Conservation (phyloP, 1,284 basidiomycete genomes). For the Malassezia arunalokei region DNA sequence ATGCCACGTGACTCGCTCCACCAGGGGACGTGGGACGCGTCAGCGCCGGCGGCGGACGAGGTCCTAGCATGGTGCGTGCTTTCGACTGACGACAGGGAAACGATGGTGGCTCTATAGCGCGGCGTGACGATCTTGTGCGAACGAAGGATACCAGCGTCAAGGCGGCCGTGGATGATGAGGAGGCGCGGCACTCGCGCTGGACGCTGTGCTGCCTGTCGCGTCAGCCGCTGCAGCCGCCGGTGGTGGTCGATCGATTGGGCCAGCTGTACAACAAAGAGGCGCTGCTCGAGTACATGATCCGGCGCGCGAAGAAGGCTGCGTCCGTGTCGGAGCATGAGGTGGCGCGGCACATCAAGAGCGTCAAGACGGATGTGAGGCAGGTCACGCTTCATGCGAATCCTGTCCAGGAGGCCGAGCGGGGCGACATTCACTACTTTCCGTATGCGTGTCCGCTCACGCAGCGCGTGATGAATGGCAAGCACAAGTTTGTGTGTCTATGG, state of each 20-base stretch:
- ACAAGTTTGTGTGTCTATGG: conserved; percentile 33
- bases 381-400: conserved; percentile 25
- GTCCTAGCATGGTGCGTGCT: conserved; percentile 10
- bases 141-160: conserved; percentile 17
- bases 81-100: conserved; percentile 28
- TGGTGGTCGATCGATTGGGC: conserved; percentile 36
- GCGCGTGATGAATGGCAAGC: conserved; percentile 36
- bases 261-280: conserved; percentile 43
- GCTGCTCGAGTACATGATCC: conserved; percentile 29
- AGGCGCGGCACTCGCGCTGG: conserved; percentile 26
- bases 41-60: too few relatives aligned
- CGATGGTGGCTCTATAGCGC: conserved; percentile 42
- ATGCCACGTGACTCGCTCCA: not conserved
- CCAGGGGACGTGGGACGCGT: too few relatives aligned
- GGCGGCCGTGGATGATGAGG: conserved; percentile 21
- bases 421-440: conserved; percentile 18
- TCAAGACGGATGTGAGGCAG: conserved; percentile 26
- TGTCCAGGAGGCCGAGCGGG: not conserved
- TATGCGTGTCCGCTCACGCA: conserved; percentile 38
- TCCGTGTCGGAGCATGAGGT: conserved; percentile 11
- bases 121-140: conserved; percentile 36
- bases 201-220: conserved; percentile 34
- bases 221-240: conserved; percentile 21
- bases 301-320: not conserved
- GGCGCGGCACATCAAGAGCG: conserved; percentile 28